These are phyloP conservation scores for Ascochyta clinopodiicola DNA, from an alignment of 2,329 filamentous ascomycete species.

Conservation along the genomic window DNA sequence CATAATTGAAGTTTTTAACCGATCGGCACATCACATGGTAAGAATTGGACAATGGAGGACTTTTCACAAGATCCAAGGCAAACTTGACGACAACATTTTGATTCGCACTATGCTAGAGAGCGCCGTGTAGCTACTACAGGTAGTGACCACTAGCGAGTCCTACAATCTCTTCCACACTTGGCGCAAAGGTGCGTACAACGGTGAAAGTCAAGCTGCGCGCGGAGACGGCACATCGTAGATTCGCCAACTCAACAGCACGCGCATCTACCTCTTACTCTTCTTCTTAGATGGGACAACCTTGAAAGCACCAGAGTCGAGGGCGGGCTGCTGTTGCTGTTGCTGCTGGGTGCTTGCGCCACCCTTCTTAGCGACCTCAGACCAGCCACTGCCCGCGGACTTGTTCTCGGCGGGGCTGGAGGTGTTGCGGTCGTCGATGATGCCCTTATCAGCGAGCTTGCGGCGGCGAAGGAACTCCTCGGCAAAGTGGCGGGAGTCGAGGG, in stretches of 20 bases:
- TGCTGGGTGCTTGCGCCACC: slow-evolving; percentile 65
- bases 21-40: not conserved
- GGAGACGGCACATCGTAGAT: not conserved
- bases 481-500: slow-evolving; percentile 91
- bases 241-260: not conserved
- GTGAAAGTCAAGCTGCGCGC: not conserved
- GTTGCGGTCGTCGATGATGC: slow-evolving; percentile 75
- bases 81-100: not conserved
- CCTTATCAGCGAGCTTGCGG: slow-evolving; percentile 91
- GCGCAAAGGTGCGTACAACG: not conserved
- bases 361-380: slow-evolving; percentile 98
- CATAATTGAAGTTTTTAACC: not conserved
- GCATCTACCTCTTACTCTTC: slow-evolving; percentile 66
- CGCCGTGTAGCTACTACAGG: too few relatives aligned
- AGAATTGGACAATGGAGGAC: not conserved
- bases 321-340: slow-evolving; percentile 41
- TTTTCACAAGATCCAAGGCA: not conserved
- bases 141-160: not conserved
- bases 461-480: slow-evolving; percentile 93
- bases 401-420: slow-evolving; percentile 59
- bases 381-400: slow-evolving; percentile 67
- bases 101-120: not conserved
- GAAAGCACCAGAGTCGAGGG: slow-evolving; percentile 68
- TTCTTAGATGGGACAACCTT: slow-evolving; percentile 92
- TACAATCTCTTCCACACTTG: not conserved